These are phyloP conservation scores for Cornus florida DNA, from an alignment of 148 eudicot species.

Conservation along the genomic window DNA sequence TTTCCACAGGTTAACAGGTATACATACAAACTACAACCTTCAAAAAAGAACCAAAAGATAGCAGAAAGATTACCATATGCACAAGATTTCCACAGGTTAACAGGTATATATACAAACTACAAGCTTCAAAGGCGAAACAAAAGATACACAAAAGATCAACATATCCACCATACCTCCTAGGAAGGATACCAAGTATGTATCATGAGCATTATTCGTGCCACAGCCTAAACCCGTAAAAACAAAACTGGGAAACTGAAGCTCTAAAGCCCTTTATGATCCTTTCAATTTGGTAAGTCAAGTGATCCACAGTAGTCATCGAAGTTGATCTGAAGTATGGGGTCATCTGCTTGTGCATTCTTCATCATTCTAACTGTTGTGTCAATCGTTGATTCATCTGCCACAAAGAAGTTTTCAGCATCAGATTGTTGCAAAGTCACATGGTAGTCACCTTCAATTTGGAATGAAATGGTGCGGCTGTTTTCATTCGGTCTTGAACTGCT, in stretches of 20 bases:
- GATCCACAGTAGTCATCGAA: conserved; percentile 27
- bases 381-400: conserved; percentile 30
- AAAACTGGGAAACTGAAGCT: background rate
- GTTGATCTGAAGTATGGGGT: conserved; percentile 35
- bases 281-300: conserved; percentile 9
- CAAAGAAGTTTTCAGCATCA: conserved; percentile 14
- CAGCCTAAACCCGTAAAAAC: background rate
- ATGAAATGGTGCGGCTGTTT: no score
- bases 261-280: background rate
- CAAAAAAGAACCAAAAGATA: no score
- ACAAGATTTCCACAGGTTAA: background rate
- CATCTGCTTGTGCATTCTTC: conserved; percentile 31
- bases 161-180: background rate
- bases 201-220: background rate
- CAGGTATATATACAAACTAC: background rate
- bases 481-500: background rate
- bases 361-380: conserved; percentile 19
- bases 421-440: conserved; percentile 30
- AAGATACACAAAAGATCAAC: background rate
- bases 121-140: background rate
- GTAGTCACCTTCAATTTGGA: conserved; percentile 27
- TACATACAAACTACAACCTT: no score
- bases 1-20: no score
- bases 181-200: background rate
- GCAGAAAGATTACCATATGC: background rate